Base-by-base conservation (phyloP, 106 monocot species). In the Allium fistulosum region DNA sequence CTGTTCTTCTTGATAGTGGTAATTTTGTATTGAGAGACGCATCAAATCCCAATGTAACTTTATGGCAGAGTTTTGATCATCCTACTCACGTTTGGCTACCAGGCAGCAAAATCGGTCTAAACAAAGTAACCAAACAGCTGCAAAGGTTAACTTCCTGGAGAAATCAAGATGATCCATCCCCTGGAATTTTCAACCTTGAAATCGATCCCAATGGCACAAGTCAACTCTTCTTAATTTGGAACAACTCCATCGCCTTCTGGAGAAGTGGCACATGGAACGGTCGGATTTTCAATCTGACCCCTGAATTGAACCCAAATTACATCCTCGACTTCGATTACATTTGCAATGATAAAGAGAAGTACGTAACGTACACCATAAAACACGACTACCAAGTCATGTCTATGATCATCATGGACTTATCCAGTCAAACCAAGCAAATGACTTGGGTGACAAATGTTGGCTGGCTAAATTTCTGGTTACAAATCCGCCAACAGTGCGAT, bases 51-150 rank as follows among this genome's bases (percentile, higher is more conserved):
- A 55, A 56, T 9, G 14, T 51, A 3, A 17, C 46, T n/a, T 26
- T 66, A 1, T 84, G 84, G 84, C 80, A 84, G 60, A 84, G 84
- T 60, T 74, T 84, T 53, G 73, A 77, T 13, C 76, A 84, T 56
- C 84, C 80, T 18, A 73, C 84, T 0, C 56, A 84, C 48, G 62
- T 77, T 45, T 37, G 26, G 52, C 77, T 90, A 3, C 90, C 82
- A 9, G 80, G 80, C 0, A 72, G 69, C 51, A 85, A 78, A 68
- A 53, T 90, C 4, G 57, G 72, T 2, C 22, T 72, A 12, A 83
- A 80, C 48, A 75, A 68, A 14, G 61, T 51, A 46, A 78, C 75
- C 12, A 71, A 68, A 45, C 48, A 59, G 6, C 59, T 13, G 46
- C 75, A 69, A 26, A 46, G 61, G 13, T 28, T 80, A 13, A 18